A percentile compares a stretch with the other conserved stretches of the same genome.
phyloP scores from a whole-genome alignment of 1,284 basidiomycete species.

The Ustilago tritici region DNA sequence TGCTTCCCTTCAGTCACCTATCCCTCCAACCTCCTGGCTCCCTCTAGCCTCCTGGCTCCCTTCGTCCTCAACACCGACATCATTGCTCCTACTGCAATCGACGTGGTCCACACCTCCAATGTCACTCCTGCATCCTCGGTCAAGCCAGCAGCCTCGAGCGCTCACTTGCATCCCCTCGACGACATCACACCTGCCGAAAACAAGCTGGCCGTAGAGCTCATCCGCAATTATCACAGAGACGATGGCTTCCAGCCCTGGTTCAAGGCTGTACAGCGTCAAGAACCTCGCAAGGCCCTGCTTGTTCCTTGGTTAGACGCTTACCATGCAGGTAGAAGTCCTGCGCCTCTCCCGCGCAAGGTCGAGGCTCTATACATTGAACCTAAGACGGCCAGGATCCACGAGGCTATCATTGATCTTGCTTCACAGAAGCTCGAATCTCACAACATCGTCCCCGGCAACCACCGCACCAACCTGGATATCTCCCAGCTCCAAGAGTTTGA shows the following conservation, averaged over 20 bases:
- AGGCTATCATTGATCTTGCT: conserved; percentile 26
- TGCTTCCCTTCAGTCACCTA: background rate
- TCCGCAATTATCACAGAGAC: conserved; percentile 17
- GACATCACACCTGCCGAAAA: conserved; percentile 35
- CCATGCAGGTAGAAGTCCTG: conserved; percentile 18
- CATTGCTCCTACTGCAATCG: conserved; percentile 30
- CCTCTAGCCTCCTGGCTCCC: background rate
- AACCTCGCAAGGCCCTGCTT: conserved; percentile 40
- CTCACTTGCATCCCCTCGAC: conserved; percentile 36
- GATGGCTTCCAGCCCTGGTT: conserved; percentile 43
- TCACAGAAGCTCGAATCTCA: conserved; percentile 25
- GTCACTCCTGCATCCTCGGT: background rate
- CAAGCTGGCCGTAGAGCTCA: conserved; percentile 26
- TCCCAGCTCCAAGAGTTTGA: conserved; percentile 36
- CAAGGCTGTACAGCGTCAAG: conserved; percentile 40
- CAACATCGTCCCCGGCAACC: conserved; percentile 18
- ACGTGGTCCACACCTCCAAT: conserved; percentile 10
- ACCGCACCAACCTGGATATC: conserved; percentile 43
- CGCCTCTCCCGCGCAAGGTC: conserved; percentile 25
- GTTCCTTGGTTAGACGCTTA: conserved; percentile 43
- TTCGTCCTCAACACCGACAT: background rate
- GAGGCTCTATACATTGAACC: conserved; percentile 39
- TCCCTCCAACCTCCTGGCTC: background rate
- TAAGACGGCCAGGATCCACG: conserved; percentile 31
- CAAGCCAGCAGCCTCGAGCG: conserved; percentile 8